phyloP scores from a whole-genome alignment of 768 basidiomycete genomes.

The Kwoniella heveanensis region DNA sequence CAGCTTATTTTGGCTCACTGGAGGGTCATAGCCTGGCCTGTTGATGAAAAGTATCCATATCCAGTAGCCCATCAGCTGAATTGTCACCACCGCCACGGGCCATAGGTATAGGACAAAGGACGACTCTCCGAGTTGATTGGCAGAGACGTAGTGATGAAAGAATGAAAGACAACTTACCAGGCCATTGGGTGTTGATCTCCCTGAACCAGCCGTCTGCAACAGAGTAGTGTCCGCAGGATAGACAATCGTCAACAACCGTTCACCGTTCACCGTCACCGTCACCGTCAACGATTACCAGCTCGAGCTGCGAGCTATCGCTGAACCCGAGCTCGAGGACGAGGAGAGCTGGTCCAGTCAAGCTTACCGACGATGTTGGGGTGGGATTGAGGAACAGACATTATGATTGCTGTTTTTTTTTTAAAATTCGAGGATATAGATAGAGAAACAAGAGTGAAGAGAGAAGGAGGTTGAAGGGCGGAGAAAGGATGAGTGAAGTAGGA shows the following conservation, averaged over 20 bases:
- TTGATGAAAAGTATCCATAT: neutral
- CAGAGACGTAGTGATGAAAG: neutral
- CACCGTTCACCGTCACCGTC: neutral
- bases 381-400: slow-evolving; percentile 46
- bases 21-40: slow-evolving; percentile 92
- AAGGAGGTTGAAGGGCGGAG: neutral
- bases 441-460: neutral
- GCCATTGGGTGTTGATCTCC: slow-evolving; percentile 94
- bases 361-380: slow-evolving; percentile 57
- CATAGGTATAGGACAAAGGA: too few relatives aligned
- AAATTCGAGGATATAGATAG: neutral
- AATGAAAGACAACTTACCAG: slow-evolving; percentile 55
- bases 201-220: slow-evolving; percentile 87
- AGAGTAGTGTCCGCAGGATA: neutral
- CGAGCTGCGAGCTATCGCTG: neutral
- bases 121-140: too few relatives aligned
- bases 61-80: slow-evolving; percentile 3
- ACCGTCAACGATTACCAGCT: neutral
- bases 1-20: slow-evolving; percentile 59
- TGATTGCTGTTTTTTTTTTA: slow-evolving; percentile 17
- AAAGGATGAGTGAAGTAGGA: too few relatives aligned
- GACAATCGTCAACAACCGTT: neutral
- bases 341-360: slow-evolving; percentile 24
- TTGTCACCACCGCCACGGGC: slow-evolving; percentile 2
- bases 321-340: neutral